Evolutionary conservation across 441 rosid species (phyloP).

Genomic region (Jatropha multifida): DNA sequence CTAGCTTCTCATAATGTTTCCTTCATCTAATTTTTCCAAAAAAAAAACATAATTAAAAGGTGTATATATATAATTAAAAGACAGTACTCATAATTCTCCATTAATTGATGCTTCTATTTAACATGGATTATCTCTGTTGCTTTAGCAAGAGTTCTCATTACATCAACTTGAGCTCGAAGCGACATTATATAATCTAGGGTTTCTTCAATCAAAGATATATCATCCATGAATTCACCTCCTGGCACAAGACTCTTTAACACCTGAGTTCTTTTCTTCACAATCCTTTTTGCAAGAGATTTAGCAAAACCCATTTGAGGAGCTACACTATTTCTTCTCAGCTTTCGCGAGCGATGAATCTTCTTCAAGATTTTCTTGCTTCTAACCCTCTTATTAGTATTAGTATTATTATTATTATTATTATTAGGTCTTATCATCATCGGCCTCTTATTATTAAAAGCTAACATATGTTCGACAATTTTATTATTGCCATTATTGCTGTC

Average conservation of each 20-base stretch:
- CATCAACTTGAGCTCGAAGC: constrained; percentile 79
- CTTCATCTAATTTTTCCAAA: background rate
- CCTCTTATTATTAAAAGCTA: constrained; percentile 39
- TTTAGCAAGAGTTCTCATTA: constrained; percentile 59
- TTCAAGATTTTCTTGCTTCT: constrained; percentile 66
- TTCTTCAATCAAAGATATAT: constrained; percentile 58
- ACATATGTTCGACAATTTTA: constrained; percentile 34
- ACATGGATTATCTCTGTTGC: constrained; percentile 32
- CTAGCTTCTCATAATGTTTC: background rate
- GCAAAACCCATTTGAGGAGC: constrained; percentile 22
- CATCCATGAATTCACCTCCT: constrained; percentile 70
- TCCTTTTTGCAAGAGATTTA: constrained; percentile 36
- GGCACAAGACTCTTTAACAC: constrained; percentile 70
- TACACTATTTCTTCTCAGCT: constrained; percentile 32
- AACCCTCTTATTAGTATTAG: constrained; percentile 21
- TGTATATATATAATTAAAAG: constrained; percentile 17
- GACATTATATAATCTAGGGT: constrained; percentile 80
- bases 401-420: too few species aligned
- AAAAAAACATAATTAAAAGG: background rate
- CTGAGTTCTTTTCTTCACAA: constrained; percentile 57
- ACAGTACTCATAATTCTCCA: constrained; percentile 16
- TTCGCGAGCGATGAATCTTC: constrained; percentile 36
- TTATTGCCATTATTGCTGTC: constrained; percentile 31
- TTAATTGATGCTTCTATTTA: constrained; percentile 30
- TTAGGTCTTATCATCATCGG: too few species aligned